Base-by-base conservation (phyloP, 768 basidiomycete genomes). In the Chiua virens region DNA sequence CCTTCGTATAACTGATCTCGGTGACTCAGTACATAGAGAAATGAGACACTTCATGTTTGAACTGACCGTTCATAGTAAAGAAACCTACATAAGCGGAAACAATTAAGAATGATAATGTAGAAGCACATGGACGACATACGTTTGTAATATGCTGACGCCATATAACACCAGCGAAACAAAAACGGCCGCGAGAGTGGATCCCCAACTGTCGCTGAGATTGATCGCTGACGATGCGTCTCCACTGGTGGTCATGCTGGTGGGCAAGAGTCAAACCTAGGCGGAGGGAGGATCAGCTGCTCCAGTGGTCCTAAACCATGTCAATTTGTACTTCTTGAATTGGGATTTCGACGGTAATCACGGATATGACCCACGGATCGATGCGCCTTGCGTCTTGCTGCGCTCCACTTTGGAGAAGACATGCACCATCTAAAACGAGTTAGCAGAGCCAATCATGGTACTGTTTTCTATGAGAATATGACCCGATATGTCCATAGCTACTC, bases 11-110 rank as follows among this genome's bases (percentile, higher is more conserved):
- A 20, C 54, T 65, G 47, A 27, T 62, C n/a, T 17, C 14, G 27
- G 9, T 51, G 21, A 55, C n/a, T n/a, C n/a, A n/a, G 32, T 40
- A 50, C 18, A 20, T 45, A 39, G 37, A 14, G 17, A 3, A 40
- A 9, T 17, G 21, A 20, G 3, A 9, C 8, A 21, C 43, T 27
- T 43, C 45, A 17, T 1, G 27, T n/a, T 41, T 23, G 18, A 27
- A 65, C 63, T 35, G 23, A 63, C 57, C 34, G 53, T 22, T 62
- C 63, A 21, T 65, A 63, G 52, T 65, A 63, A 21, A 65, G 50
- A 38, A 65, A 62, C 14, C 63, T 63, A 35, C 20, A 34, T 11
- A n/a, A 27, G 35, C 25, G 38, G 18, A n/a, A 20, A 15, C 18
- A 34, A 44, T 45, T 5, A 41, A 18, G 8, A 53, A 7, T 22